Percentiles rank a stretch among this genome's conserved stretches.
phyloP scores from a whole-genome alignment of 352 stramenopile species.

The Bremia lactucae region DNA sequence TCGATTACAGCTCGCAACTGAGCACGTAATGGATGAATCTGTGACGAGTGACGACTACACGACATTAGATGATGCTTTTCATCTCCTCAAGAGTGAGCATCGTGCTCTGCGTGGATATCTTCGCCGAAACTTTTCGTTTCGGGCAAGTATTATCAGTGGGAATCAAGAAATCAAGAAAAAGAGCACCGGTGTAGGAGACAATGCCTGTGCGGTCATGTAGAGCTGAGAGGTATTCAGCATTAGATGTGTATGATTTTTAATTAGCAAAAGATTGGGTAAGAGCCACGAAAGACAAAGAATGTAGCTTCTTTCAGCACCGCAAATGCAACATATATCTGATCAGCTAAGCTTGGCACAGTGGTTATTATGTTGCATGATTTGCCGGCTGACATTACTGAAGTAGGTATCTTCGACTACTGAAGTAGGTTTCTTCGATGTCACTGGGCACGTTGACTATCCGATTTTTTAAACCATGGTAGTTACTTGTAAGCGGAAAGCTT shows the following conservation, averaged over 20 bases:
- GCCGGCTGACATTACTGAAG: constrained; percentile 36
- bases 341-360: background rate
- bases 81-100: constrained; percentile 67
- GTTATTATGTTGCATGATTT: constrained; percentile 28
- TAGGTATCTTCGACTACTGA: constrained; percentile 37
- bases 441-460: constrained; percentile 68
- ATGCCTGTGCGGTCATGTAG: constrained; percentile 63
- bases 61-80: constrained; percentile 33
- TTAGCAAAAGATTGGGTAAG: background rate
- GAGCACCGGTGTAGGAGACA: constrained; percentile 27
- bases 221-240: background rate
- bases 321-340: constrained; percentile 29
- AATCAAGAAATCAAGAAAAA: constrained; percentile 31
- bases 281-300: background rate
- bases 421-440: constrained; percentile 57
- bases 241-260: background rate
- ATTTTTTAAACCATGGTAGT: constrained; percentile 61
- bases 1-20: constrained; percentile 63
- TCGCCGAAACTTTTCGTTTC: constrained; percentile 76
- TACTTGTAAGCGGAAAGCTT: constrained; percentile 32
- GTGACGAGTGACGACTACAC: constrained; percentile 22
- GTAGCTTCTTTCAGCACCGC: constrained; percentile 8
- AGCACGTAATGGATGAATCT: constrained; percentile 59
- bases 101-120: constrained; percentile 65
- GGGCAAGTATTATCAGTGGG: constrained; percentile 17